Evolutionary conservation across 495 filamentous ascomycete species (phyloP).

Genomic region (Penicillium fimorum): DNA sequence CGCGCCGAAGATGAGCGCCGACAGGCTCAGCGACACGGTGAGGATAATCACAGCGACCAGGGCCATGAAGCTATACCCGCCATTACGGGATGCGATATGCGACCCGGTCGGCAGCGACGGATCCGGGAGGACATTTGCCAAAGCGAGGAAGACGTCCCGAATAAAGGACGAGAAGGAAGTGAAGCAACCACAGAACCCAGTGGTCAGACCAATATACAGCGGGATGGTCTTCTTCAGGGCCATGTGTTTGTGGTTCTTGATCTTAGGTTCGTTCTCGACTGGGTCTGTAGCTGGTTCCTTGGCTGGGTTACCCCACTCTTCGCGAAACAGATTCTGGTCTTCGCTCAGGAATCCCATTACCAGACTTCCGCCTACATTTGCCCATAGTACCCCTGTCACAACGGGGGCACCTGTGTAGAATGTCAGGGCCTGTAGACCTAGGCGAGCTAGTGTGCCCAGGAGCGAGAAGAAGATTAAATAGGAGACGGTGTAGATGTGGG

Average conservation of each 20-base stretch:
- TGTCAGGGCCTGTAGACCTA: slow-evolving; percentile 80
- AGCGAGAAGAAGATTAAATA: slow-evolving; percentile 87
- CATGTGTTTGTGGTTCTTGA: slow-evolving; percentile 38
- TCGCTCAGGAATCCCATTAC: slow-evolving; percentile 85
- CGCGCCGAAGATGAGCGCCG: slow-evolving; percentile 45
- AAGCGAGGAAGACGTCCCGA: slow-evolving; percentile 77
- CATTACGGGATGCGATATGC: slow-evolving; percentile 51
- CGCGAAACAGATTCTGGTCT: slow-evolving; percentile 72
- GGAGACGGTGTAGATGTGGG: slow-evolving; percentile 71
- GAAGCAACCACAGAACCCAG: slow-evolving; percentile 90
- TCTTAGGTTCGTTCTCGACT: slow-evolving; percentile 20
- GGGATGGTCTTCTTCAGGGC: slow-evolving; percentile 75
- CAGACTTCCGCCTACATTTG: slow-evolving; percentile 81
- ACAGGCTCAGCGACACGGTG: slow-evolving; percentile 66
- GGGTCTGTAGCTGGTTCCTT: slow-evolving; percentile 7
- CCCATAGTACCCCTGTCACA: slow-evolving; percentile 76
- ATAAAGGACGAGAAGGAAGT: slow-evolving; percentile 92
- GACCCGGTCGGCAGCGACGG: slow-evolving; percentile 31
- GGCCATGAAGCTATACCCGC: slow-evolving; percentile 81
- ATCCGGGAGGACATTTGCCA: slow-evolving; percentile 70
- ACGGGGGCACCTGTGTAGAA: slow-evolving; percentile 77
- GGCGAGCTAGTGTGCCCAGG: slow-evolving; percentile 77
- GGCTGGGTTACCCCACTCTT: slow-evolving; percentile 53
- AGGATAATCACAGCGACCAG: slow-evolving; percentile 65
- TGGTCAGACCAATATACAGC: slow-evolving; percentile 86